Evolutionary conservation across 305 asterid species (phyloP).

Genomic region (Coffea humblotiana): DNA sequence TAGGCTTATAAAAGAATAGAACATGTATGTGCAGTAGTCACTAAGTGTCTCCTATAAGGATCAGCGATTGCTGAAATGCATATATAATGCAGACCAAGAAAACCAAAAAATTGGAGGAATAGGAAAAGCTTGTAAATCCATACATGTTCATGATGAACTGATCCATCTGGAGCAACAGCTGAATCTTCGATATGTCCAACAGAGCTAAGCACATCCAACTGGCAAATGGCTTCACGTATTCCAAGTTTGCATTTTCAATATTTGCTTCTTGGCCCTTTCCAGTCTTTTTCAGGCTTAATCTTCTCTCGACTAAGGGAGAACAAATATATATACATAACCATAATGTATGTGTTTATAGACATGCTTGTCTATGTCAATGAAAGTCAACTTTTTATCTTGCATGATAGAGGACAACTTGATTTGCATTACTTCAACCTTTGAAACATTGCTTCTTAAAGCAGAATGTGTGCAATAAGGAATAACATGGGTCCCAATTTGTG

Average conservation of each 20-base stretch:
- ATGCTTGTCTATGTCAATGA: not conserved
- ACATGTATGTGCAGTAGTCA: not conserved
- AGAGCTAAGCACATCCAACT: conserved; percentile 78
- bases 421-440: too few relatives aligned
- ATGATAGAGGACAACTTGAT: too few relatives aligned
- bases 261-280: conserved; percentile 79
- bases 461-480: too few relatives aligned
- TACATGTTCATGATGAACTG: conserved; percentile 91
- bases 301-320: conserved; percentile 77
- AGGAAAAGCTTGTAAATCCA: conserved; percentile 21
- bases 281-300: conserved; percentile 83
- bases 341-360: not conserved
- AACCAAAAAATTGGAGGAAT: not conserved
- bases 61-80: not conserved
- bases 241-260: conserved; percentile 86
- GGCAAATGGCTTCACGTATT: conserved; percentile 84
- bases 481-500: too few relatives aligned
- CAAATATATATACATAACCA: conserved; percentile 1
- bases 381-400: too few relatives aligned
- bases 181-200: conserved; percentile 66
- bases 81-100: not conserved
- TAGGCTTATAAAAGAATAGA: not conserved
- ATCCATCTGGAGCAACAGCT: conserved; percentile 78
- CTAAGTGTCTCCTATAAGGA: conserved; percentile 1
- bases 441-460: too few relatives aligned